These are phyloP conservation scores for Alisma plantagoaquatica DNA, from an alignment of 106 monocot species.

Conservation along the genomic window DNA sequence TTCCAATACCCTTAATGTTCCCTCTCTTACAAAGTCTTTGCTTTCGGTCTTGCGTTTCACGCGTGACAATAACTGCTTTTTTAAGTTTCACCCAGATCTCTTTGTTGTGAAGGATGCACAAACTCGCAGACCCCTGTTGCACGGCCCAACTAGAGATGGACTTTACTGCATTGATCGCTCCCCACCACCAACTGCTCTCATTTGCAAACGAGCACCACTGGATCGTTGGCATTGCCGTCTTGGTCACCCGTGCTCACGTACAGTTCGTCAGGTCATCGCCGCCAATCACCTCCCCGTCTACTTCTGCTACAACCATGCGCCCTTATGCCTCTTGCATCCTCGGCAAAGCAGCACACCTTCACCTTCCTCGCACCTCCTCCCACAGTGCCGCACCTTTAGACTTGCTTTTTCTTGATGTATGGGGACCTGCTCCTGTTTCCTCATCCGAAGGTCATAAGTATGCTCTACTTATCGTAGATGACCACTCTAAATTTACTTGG, in stretches of 20 bases:
- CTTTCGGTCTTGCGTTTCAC: neutral
- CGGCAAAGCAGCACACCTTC: too few relatives aligned
- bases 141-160: neutral
- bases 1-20: neutral
- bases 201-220: too few relatives aligned
- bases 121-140: neutral
- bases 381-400: too few relatives aligned
- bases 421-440: too few relatives aligned
- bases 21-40: neutral
- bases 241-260: neutral
- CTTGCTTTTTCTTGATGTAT: too few relatives aligned
- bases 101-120: neutral
- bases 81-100: neutral
- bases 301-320: too few relatives aligned
- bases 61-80: neutral
- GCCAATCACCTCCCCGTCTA: neutral
- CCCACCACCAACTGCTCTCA: neutral
- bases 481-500: too few relatives aligned
- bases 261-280: neutral
- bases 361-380: too few relatives aligned
- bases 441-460: too few relatives aligned
- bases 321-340: too few relatives aligned
- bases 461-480: too few relatives aligned
- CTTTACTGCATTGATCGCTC: neutral
- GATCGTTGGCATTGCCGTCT: neutral